Percentiles rank a stretch among this genome's conserved stretches.
Conservation (phyloP, 2,329 filamentous ascomycete species). For the Westerdykella ornata region DNA sequence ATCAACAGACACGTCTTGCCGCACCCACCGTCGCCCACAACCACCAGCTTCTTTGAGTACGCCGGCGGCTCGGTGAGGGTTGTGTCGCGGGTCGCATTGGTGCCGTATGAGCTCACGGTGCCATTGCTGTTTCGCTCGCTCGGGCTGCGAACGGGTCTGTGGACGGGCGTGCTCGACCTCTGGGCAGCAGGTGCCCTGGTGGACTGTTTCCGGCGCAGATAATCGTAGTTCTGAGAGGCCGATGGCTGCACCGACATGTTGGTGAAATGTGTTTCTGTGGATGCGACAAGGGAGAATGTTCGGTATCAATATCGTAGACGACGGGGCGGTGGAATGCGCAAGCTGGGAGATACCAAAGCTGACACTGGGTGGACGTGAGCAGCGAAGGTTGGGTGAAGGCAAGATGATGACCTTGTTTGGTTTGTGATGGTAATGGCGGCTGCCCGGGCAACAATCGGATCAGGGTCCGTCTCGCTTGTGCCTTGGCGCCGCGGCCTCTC, state of each 20-base stretch:
- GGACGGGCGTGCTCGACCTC: conserved; percentile 24
- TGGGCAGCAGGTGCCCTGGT: conserved; percentile 34
- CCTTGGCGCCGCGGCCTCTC: background rate
- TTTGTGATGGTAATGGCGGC: conserved; percentile 4
- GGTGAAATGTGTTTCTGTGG: conserved; percentile 1
- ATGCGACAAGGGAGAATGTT: background rate
- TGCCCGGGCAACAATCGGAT: conserved; percentile 7
- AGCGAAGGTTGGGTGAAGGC: conserved; percentile 5
- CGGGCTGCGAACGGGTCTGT: conserved; percentile 46
- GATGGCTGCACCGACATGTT: conserved; percentile 23
- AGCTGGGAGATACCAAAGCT: background rate
- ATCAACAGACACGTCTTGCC: conserved; percentile 98
- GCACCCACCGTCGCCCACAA: conserved; percentile 95
- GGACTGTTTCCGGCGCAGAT: conserved; percentile 53
- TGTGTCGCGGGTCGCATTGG: conserved; percentile 69
- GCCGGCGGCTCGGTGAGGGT: conserved; percentile 83
- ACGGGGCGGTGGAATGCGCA: background rate
- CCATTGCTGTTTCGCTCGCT: conserved; percentile 73
- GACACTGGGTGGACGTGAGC: conserved; percentile 2
- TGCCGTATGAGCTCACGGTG: conserved; percentile 79
- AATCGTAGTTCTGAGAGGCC: conserved; percentile 47
- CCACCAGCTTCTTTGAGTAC: conserved; percentile 98
- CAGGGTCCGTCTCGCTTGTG: background rate
- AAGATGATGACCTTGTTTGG: conserved; percentile 4
- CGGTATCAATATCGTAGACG: conserved; percentile 3